Percentiles rank a stretch among this genome's conserved stretches.
Conservation (phyloP, 2,329 filamentous ascomycete genomes). For the Trichoderma harzianum region DNA sequence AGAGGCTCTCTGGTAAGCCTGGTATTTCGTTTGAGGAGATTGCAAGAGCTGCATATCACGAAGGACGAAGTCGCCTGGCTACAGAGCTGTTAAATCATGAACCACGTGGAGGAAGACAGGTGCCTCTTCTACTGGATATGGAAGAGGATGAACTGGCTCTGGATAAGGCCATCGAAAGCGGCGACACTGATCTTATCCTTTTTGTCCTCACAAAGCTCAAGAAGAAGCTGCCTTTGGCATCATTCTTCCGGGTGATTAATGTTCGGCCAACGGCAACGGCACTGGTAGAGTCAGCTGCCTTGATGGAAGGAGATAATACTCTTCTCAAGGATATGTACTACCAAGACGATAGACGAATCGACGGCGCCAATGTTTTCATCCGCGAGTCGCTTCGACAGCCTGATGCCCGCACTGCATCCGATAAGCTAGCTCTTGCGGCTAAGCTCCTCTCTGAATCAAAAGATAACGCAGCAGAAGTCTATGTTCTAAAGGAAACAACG, state of each 20-base stretch:
- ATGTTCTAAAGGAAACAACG: conserved; percentile 73
- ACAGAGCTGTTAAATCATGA: conserved; percentile 92
- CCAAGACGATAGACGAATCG: conserved; percentile 86
- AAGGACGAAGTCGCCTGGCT: conserved; percentile 83
- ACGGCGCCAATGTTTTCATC: conserved; percentile 84
- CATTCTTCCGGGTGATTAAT: conserved; percentile 91
- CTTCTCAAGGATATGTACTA: conserved; percentile 96
- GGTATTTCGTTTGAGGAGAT: conserved; percentile 97
- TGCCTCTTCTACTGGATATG: conserved; percentile 88
- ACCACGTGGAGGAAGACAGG: conserved; percentile 90
- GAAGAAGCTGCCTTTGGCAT: conserved; percentile 83
- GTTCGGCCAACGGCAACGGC: conserved; percentile 80
- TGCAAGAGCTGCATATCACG: conserved; percentile 87
- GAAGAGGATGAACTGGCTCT: conserved; percentile 93
- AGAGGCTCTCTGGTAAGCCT: conserved; percentile 79
- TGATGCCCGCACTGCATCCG: conserved; percentile 65
- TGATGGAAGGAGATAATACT: conserved; percentile 66
- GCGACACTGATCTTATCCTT: conserved; percentile 89
- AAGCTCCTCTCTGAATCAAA: conserved; percentile 82
- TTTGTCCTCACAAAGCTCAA: conserved; percentile 85
- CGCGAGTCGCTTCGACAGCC: conserved; percentile 76
- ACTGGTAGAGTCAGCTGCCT: conserved; percentile 79
- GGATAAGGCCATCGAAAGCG: conserved; percentile 94
- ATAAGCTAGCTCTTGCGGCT: conserved; percentile 84
- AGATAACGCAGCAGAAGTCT: conserved; percentile 71